Base-by-base conservation (phyloP, 2,329 filamentous ascomycete species). In the Falciphora oryzae region DNA sequence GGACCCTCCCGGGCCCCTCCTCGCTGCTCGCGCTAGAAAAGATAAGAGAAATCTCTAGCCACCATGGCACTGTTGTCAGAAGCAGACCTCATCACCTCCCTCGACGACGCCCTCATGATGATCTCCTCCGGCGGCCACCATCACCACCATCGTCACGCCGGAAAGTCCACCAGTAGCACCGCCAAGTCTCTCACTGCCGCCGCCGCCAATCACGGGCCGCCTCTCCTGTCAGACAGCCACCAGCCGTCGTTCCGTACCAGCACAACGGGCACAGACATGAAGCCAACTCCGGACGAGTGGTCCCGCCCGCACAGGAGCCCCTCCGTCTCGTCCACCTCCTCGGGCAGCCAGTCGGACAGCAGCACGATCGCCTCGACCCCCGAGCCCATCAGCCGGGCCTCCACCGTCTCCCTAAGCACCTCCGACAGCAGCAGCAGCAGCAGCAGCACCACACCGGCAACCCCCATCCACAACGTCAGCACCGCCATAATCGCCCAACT, bases 221-320 rank as follows among this genome's bases (percentile, higher is more conserved):
- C 44, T 25, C 57, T 22, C 5, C 7, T 28, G 25, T 11, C 25
- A 3, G 56, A n/a, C 25, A n/a, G 6, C 56, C 56, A 57, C 10
- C 25, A 57, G 56, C 13, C 13, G 28, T 57, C 56, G 25, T 22
- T 28, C 10, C 61, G 65, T 11, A 44, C 25, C 59, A 57, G 60
- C 53, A 61, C 27, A 10, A 32, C 18, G 11, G 44, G 22, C 22
- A 22, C 44, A 11, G n/a, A 10, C 44, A 53, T 53, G 22, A 53
- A 22, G 16, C 16, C 38, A 11, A 8, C 38, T 14, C 38, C 62
- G 27, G 57, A 56, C 56, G 31, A 31, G 28, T 58, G 6, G 38
- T 65, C 63, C 27, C 69, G 66, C 58, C 63, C 62, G 57, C 68
- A 68, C 61, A 62, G 66, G 28, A 70, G 69, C 1, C 69, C 67